Evolutionary conservation across 495 filamentous ascomycete species (phyloP).

Genomic region (Daldinia vernicosa): DNA sequence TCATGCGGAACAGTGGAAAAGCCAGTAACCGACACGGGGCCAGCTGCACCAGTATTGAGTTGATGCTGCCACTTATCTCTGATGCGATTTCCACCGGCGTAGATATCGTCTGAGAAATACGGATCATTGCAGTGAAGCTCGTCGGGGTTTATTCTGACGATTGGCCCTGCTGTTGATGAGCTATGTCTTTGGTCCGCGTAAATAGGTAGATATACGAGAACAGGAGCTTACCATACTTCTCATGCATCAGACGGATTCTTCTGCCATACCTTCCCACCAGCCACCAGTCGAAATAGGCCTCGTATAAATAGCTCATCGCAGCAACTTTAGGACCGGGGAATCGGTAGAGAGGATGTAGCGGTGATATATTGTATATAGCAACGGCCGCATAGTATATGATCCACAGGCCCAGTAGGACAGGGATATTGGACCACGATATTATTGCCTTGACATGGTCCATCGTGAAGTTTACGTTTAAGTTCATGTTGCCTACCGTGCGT

Average conservation of each 20-base stretch:
- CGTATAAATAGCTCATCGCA: constrained; percentile 52
- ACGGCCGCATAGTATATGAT: constrained; percentile 6
- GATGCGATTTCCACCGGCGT: constrained; percentile 46
- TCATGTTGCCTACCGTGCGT: background rate
- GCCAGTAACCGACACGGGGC: constrained; percentile 4
- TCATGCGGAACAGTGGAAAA: constrained; percentile 43
- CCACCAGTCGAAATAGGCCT: constrained; percentile 57
- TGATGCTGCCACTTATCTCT: constrained; percentile 51
- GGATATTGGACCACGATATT: background rate
- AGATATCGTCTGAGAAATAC: constrained; percentile 59
- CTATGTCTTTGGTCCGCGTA: background rate
- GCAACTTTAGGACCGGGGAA: constrained; percentile 58
- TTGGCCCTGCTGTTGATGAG: constrained; percentile 53
- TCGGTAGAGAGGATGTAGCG: constrained; percentile 49
- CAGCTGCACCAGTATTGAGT: constrained; percentile 26
- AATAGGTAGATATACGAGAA: background rate
- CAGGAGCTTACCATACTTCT: constrained; percentile 52
- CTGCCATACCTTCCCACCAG: constrained; percentile 51
- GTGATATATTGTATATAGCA: constrained; percentile 29
- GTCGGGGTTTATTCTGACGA: constrained; percentile 63
- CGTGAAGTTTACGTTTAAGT: background rate
- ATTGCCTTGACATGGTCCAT: background rate
- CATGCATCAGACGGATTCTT: constrained; percentile 57
- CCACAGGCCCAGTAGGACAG: background rate
- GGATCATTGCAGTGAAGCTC: constrained; percentile 62